phyloP scores from a whole-genome alignment of 2,329 filamentous ascomycete species.

The Sporothrix protearum region DNA sequence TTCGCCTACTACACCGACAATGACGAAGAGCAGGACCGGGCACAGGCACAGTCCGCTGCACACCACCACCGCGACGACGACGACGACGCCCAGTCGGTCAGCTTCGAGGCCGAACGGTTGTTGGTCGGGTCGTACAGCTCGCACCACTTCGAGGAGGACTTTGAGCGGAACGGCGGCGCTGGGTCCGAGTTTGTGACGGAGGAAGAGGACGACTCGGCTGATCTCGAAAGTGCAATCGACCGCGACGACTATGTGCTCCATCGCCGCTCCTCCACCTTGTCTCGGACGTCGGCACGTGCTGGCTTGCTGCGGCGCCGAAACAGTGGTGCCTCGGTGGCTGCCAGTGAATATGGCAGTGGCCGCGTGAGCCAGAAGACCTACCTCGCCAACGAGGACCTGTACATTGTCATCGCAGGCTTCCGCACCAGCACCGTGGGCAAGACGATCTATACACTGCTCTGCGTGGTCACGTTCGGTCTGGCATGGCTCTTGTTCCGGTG shows the following conservation, averaged over 20 bases:
- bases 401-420: constrained; percentile 90
- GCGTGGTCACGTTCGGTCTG: constrained; percentile 68
- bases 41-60: neutral
- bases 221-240: constrained; percentile 35
- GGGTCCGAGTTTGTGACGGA: constrained; percentile 31
- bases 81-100: constrained; percentile 19
- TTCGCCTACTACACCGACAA: constrained; percentile 86
- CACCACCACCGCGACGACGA: neutral
- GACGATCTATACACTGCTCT: constrained; percentile 65
- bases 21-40: constrained; percentile 45
- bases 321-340: constrained; percentile 62
- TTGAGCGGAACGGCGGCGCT: constrained; percentile 38
- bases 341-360: constrained; percentile 59
- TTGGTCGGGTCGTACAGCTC: constrained; percentile 22
- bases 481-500: constrained; percentile 84
- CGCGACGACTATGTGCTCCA: constrained; percentile 50
- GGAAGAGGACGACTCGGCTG: constrained; percentile 36
- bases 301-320: constrained; percentile 68
- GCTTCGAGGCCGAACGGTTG: constrained; percentile 33
- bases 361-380: constrained; percentile 86
- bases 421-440: constrained; percentile 70
- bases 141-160: constrained; percentile 30
- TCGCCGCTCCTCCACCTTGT: constrained; percentile 61
- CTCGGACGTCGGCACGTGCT: constrained; percentile 53
- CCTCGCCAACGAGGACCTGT: constrained; percentile 88